Base-by-base conservation (phyloP, 805 yeast genomes). In the Saccharomyces jurei region DNA sequence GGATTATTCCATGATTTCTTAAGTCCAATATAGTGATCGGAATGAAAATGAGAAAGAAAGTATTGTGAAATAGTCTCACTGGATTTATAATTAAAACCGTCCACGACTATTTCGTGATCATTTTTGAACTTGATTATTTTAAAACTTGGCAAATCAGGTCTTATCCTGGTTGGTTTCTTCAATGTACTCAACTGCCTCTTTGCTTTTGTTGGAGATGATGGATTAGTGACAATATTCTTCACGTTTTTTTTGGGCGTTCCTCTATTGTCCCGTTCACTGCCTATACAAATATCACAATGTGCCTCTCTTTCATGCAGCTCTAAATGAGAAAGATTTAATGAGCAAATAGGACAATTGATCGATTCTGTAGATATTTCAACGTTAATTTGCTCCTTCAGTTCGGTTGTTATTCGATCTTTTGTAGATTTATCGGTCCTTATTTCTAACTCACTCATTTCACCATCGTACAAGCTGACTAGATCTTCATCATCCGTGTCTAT, bases 1-100 rank as follows among this genome's bases (percentile, higher is more conserved):
- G 44, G 44, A 36, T 36, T 36, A 49, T 77, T 70, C 98, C 98
- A 94, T 25, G 77, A 74, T 62, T 86, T 87, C 2, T 83, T 71
- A 14, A 94, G 70, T 0, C 99, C 98, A 3, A 89, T 89, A 65
- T 94, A 94, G 67, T 94, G 99, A 67, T 94, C 99, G 0, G 96
- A 75, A 68, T 94, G 99, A 72, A 87, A 92, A 72, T 94, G 99
- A 0, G 89, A 79, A 27, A 87, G 70, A 58, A 86, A 80, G 68
- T 86, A 87, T 47, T 76, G 74, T 2, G 68, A 56, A 5, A 86
- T 78, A 1, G 69, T 65, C 0, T 71, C 72, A 57, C 79, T 74
- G 0, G 78, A 74, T 8, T 55, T 62, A 52, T 57, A 69, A 48
- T 67, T 67, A 69, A 86, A 81, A 0, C 90, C 90, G 70, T 86